Percentiles rank a stretch among this genome's conserved stretches.
Evolutionary conservation across 2,329 filamentous ascomycete species (phyloP).

Genomic region (Chaetomiaceae sp.): DNA sequence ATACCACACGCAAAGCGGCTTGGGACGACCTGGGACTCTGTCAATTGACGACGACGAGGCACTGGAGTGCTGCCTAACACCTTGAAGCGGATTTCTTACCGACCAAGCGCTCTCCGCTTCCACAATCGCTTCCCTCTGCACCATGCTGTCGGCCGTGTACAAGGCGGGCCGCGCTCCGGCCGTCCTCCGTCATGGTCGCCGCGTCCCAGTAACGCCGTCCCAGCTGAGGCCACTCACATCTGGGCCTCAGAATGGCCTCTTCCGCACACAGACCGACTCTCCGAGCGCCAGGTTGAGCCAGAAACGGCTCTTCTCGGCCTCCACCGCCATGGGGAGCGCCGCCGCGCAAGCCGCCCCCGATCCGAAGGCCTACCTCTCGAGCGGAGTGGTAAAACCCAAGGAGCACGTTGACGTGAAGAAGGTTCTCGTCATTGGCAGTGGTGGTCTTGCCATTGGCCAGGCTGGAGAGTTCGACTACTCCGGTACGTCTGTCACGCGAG

Average conservation of each 20-base stretch:
- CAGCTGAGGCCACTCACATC: conserved; percentile 41
- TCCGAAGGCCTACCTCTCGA: conserved; percentile 82
- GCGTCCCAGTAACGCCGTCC: conserved; percentile 44
- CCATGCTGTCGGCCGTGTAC: conserved; percentile 33
- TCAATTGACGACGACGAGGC: conserved; percentile 24
- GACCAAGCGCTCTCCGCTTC: conserved; percentile 8
- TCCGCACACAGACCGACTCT: conserved; percentile 34
- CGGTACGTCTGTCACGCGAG: conserved; percentile 54
- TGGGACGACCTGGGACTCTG: conserved; percentile 16
- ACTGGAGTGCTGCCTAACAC: conserved; percentile 17
- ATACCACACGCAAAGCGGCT: conserved; percentile 11
- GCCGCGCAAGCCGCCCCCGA: conserved; percentile 67
- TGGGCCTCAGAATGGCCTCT: conserved; percentile 30
- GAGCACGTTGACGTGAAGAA: conserved; percentile 90
- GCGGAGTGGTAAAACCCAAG: conserved; percentile 75
- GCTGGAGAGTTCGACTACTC: conserved; percentile 99
- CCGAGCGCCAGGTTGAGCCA: conserved; percentile 32
- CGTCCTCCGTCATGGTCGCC: conserved; percentile 52
- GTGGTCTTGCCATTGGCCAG: conserved; percentile 93
- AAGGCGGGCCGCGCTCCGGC: conserved; percentile 55
- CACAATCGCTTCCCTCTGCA: conserved; percentile 11
- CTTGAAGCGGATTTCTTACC: conserved; percentile 10
- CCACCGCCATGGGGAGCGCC: conserved; percentile 38
- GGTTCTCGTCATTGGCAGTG: conserved; percentile 92
- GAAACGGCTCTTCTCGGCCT: conserved; percentile 48